Conservation (phyloP, 2,329 filamentous ascomycete genomes). For the Colletotrichum sp. region DNA sequence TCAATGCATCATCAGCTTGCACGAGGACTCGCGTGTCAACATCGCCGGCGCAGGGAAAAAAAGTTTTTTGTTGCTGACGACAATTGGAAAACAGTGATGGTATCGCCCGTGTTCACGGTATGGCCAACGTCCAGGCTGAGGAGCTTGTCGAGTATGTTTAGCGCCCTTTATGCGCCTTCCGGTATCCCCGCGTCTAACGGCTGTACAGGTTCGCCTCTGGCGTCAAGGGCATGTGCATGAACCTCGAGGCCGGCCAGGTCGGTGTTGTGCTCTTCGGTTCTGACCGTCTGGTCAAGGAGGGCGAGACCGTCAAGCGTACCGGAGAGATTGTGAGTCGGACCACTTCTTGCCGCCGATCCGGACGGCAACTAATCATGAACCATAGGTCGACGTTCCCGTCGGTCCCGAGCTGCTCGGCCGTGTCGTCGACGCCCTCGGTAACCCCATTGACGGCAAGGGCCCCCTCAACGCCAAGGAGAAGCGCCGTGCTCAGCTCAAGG, state of each 20-base stretch:
- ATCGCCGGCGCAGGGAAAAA: slow-evolving; percentile 12
- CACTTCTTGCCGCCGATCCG: not conserved
- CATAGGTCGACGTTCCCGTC: slow-evolving; percentile 93
- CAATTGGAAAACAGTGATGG: slow-evolving; percentile 76
- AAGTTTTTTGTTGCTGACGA: slow-evolving; percentile 17
- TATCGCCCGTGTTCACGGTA: slow-evolving; percentile 99
- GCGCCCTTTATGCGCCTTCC: slow-evolving; percentile 8
- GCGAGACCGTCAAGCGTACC: slow-evolving; percentile 99
- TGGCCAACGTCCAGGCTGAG: slow-evolving; percentile 99
- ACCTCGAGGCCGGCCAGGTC: slow-evolving; percentile 99
- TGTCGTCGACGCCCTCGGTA: slow-evolving; percentile 97
- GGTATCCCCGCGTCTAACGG: slow-evolving; percentile 2
- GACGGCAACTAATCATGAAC: slow-evolving; percentile 26
- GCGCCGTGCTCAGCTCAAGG: slow-evolving; percentile 98
- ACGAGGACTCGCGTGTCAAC: slow-evolving; percentile 10
- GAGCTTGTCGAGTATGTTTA: slow-evolving; percentile 96
- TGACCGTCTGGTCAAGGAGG: slow-evolving; percentile 99
- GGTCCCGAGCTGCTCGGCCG: slow-evolving; percentile 92
- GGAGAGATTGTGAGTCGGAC: slow-evolving; percentile 87
- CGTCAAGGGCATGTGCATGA: slow-evolving; percentile 99
- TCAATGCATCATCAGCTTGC: slow-evolving; percentile 15
- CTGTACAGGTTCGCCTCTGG: slow-evolving; percentile 88
- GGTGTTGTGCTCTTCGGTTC: slow-evolving; percentile 99
- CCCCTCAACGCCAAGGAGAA: slow-evolving; percentile 90
- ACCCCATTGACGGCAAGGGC: slow-evolving; percentile 99